These are phyloP conservation scores for Entophlyctis luteolus DNA, from an alignment of 192 early-diverging fungal species.

Conservation along the genomic window DNA sequence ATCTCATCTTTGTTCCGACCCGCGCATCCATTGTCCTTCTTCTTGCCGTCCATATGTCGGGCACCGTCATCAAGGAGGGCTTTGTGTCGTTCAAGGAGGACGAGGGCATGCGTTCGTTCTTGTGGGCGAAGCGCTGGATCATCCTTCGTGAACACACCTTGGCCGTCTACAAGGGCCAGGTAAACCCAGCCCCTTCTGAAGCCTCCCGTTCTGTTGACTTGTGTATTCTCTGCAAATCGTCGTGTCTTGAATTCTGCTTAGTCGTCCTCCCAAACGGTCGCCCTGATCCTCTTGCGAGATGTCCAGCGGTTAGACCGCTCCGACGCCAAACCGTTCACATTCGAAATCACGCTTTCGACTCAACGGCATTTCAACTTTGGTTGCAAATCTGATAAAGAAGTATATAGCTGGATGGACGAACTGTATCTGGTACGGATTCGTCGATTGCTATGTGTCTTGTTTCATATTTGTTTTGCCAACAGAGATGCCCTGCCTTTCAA, in stretches of 20 bases:
- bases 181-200: slow-evolving; percentile 33
- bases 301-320: slow-evolving; percentile 78
- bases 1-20: too few relatives aligned
- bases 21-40: too few relatives aligned
- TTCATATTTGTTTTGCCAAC: neutral
- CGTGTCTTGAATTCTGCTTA: neutral
- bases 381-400: slow-evolving; percentile 89
- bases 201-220: neutral
- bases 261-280: neutral
- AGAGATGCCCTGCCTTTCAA: slow-evolving; percentile 65
- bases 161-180: slow-evolving; percentile 90
- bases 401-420: slow-evolving; percentile 97
- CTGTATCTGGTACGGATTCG: slow-evolving; percentile 72
- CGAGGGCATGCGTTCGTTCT: slow-evolving; percentile 70
- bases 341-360: slow-evolving; percentile 80
- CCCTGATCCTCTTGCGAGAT: slow-evolving; percentile 41
- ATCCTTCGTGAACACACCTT: slow-evolving; percentile 82
- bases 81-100: slow-evolving; percentile 85
- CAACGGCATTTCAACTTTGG: slow-evolving; percentile 87
- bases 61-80: slow-evolving; percentile 62
- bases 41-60: too few relatives aligned
- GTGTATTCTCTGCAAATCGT: neutral
- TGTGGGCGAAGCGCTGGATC: slow-evolving; percentile 91
- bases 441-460: neutral
- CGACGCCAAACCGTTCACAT: slow-evolving; percentile 86